A percentile compares a stretch with the other conserved stretches of the same genome.
These are phyloP conservation scores for Cryptomeria japonica DNA, from an alignment of 75 land plant genomes.

Conservation along the genomic window DNA sequence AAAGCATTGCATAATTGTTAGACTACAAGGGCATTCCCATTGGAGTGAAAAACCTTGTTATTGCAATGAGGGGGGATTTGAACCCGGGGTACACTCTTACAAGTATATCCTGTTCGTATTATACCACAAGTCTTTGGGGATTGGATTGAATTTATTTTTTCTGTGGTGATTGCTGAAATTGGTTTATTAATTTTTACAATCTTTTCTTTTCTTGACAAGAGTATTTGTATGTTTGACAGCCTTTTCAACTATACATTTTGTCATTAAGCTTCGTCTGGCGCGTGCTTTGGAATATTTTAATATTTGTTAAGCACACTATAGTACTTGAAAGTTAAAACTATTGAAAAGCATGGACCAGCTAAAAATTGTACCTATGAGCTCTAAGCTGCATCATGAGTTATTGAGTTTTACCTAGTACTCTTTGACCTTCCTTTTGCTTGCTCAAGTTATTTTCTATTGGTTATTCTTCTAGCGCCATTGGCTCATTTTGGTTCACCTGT, in stretches of 20 bases:
- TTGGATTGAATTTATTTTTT: neutral
- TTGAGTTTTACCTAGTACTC: neutral
- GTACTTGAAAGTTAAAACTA: neutral
- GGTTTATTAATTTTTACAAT: neutral
- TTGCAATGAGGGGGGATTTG: neutral
- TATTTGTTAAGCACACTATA: neutral
- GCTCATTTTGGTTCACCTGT: neutral
- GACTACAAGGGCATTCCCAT: neutral
- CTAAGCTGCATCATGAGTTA: neutral
- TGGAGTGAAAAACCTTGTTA: neutral
- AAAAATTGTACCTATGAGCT: neutral
- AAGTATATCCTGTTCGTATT: neutral
- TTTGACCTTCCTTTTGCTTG: neutral
- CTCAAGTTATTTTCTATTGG: neutral
- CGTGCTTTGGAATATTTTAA: neutral
- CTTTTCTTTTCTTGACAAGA: neutral
- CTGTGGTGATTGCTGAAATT: neutral
- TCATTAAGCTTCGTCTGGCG: neutral
- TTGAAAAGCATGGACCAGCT: neutral
- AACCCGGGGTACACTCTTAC: neutral
- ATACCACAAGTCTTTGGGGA: neutral
- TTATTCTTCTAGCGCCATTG: neutral
- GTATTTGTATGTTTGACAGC: neutral
- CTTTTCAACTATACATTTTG: neutral
- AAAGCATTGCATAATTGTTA: neutral